phyloP scores from a whole-genome alignment of 805 yeast species.

The Kurtzmaniella fragi region DNA sequence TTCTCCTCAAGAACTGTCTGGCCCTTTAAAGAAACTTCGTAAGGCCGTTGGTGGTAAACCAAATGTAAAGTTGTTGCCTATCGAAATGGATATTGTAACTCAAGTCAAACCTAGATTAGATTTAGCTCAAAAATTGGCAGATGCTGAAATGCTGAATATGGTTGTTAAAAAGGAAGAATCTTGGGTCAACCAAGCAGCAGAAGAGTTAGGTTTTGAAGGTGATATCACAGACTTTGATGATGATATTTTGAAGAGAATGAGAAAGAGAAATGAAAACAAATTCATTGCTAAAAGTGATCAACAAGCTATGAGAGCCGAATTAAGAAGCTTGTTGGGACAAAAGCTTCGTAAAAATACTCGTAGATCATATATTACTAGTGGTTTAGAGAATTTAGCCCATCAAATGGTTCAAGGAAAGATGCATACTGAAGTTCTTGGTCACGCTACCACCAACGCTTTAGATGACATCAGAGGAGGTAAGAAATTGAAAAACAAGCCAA shows the following conservation, averaged over 20 bases:
- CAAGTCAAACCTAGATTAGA: slow-evolving; percentile 66
- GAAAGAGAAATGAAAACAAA: slow-evolving; percentile 41
- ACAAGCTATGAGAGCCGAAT: slow-evolving; percentile 43
- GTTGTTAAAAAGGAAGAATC: slow-evolving; percentile 62
- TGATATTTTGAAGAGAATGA: slow-evolving; percentile 58
- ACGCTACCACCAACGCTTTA: slow-evolving; percentile 61
- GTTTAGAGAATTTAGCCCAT: slow-evolving; percentile 73
- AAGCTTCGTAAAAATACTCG: slow-evolving; percentile 62
- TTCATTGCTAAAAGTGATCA: slow-evolving; percentile 45
- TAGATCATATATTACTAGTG: slow-evolving; percentile 75
- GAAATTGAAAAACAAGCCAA: slow-evolving; percentile 8
- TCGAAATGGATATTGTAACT: slow-evolving; percentile 68
- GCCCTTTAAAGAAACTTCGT: slow-evolving; percentile 75
- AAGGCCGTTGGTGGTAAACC: slow-evolving; percentile 41
- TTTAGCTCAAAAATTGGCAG: slow-evolving; percentile 72
- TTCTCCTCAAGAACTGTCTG: slow-evolving; percentile 89
- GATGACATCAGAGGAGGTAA: slow-evolving; percentile 39
- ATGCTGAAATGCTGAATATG: slow-evolving; percentile 56
- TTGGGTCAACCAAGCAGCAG: slow-evolving; percentile 90
- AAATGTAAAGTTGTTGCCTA: slow-evolving; percentile 57
- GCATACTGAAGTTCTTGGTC: slow-evolving; percentile 67
- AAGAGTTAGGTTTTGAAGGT: slow-evolving; percentile 80
- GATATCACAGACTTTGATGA: slow-evolving; percentile 63
- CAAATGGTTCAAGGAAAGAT: slow-evolving; percentile 63
- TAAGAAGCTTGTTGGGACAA: slow-evolving; percentile 45